A percentile compares a stretch with the other conserved stretches of the same genome.
Conservation (phyloP, 352 stramenopile genomes). For the Blastocystis sp. region DNA sequence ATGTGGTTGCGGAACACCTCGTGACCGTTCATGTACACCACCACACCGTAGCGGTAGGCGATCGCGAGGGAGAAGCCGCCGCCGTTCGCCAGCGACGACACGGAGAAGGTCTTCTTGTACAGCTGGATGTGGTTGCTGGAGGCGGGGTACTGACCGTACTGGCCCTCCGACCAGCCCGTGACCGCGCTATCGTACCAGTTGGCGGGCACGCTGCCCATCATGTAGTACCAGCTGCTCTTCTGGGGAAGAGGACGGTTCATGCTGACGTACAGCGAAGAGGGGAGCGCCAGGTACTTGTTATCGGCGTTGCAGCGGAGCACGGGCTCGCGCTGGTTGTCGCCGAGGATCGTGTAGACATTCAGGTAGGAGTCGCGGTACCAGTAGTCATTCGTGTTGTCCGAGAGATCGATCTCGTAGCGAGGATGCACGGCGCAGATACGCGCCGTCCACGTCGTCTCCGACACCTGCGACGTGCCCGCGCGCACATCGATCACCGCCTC, state of each 20-base stretch:
- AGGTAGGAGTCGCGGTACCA: slow-evolving; percentile 10
- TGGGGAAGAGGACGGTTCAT: neutral
- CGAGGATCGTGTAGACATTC: neutral
- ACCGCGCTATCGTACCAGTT: neutral
- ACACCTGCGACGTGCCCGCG: neutral
- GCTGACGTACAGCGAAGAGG: neutral
- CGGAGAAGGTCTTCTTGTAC: slow-evolving; percentile 48
- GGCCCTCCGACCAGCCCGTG: neutral
- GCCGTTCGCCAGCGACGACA: neutral
- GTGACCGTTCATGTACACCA: slow-evolving; percentile 71
- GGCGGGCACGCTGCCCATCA: neutral
- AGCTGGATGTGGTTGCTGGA: slow-evolving; percentile 15
- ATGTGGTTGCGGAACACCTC: slow-evolving; percentile 61
- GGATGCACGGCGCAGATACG: slow-evolving; percentile 6
- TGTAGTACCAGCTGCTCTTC: slow-evolving; percentile 13
- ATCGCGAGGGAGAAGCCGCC: slow-evolving; percentile 35
- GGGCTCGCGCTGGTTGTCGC: neutral
- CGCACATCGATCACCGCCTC: neutral
- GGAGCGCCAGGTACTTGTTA: neutral
- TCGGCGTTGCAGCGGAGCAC: neutral
- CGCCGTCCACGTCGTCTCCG: neutral
- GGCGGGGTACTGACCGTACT: neutral
- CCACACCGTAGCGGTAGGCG: slow-evolving; percentile 31
- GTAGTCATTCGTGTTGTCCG: neutral
- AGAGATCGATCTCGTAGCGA: neutral